Base-by-base conservation (phyloP, 2,329 filamentous ascomycete genomes). In the Hymenoscyphus salicellus region DNA sequence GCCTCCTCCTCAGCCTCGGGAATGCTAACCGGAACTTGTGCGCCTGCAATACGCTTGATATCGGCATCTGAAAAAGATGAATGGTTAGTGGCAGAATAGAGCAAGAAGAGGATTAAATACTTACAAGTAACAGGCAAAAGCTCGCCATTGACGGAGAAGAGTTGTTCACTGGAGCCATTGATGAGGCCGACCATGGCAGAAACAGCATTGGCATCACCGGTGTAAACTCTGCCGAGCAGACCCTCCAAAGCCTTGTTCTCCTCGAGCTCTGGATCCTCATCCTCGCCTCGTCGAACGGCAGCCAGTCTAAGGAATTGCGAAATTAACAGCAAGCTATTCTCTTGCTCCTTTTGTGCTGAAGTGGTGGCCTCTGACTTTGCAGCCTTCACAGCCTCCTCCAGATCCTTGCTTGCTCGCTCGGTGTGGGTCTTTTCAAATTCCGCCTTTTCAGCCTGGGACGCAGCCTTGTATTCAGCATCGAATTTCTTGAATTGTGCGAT, bases 201-300 rank as follows among this genome's bases (percentile, higher is more conserved):
- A 28, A 95, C 90, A 60, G 90, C 91, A 70, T 81, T 83, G 68
- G 90, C 85, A 72, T 94, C 90, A 57, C 91, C 92, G 56, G 87
- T 86, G 78, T 96, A 95, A 36, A 95, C 89, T 66, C 89, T 84
- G 57, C 93, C 82, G 64, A 96, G 82, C 38, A 92, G 87, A 61
- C 91, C 91, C 78, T 96, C 91, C 65, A 95, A 87, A 41, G 91
- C 92, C 77, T 88, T 87, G 77, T 88, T 92, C 79, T 94, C 90
- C 64, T 93, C 90, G 5, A 83, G 77, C 49, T 81, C 78, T 58
- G 85, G 83, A 62, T 81, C 84, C 68, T 90, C 82, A 52, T 84
- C 90, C 74, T 91, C 88, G 23, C 86, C 83, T 71, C 90, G 85
- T 70, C 91, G 87, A 71, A 90, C 88, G 64, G 91, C 91, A 65